These are phyloP conservation scores for Colletotrichum sp. DNA, from an alignment of 2,329 filamentous ascomycete species.

Conservation along the genomic window DNA sequence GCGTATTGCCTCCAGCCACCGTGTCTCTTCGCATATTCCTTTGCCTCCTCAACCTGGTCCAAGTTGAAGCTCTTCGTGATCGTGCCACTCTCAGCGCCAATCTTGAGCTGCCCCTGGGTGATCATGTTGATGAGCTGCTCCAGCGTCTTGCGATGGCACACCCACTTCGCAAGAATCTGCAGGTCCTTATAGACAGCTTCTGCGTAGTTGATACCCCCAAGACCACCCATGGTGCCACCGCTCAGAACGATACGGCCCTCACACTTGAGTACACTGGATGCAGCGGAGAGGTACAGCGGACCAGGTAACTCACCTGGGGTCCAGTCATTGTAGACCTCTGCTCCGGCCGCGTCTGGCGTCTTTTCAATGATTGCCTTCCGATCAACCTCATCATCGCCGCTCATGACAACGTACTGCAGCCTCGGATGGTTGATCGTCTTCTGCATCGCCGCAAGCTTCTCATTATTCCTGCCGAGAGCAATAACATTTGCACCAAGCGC, in stretches of 20 bases:
- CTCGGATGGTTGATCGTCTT: neutral
- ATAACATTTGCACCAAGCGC: slow-evolving; percentile 58
- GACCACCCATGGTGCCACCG: neutral
- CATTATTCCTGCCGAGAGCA: slow-evolving; percentile 50
- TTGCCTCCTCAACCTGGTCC: neutral
- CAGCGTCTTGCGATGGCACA: neutral
- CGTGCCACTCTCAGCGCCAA: neutral
- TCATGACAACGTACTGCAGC: neutral
- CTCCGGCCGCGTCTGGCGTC: neutral
- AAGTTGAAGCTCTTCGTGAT: neutral
- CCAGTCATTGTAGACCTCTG: neutral
- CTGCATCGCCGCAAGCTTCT: neutral
- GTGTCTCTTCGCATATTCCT: neutral
- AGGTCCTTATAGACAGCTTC: neutral
- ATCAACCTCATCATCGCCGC: neutral
- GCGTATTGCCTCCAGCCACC: neutral
- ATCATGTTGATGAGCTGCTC: neutral
- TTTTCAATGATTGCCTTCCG: neutral
- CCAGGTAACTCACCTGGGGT: neutral
- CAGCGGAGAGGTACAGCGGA: neutral
- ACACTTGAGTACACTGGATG: neutral
- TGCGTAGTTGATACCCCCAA: neutral
- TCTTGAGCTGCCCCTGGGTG: neutral
- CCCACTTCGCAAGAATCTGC: neutral
- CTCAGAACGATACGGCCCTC: neutral